These are phyloP conservation scores for Phytophthora palmivora DNA, from an alignment of 352 stramenopile species.

Conservation along the genomic window DNA sequence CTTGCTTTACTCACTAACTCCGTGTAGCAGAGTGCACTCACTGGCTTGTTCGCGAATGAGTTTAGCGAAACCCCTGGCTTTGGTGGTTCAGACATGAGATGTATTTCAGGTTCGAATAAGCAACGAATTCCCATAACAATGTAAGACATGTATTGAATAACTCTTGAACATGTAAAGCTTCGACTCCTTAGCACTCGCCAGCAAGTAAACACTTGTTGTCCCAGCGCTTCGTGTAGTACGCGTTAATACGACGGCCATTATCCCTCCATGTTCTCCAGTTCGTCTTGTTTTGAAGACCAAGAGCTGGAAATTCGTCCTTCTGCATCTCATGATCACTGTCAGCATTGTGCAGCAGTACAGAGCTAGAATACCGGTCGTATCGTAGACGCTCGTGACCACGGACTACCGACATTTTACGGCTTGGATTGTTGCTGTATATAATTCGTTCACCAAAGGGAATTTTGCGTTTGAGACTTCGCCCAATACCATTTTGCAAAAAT, in stretches of 20 bases:
- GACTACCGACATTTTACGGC: constrained; percentile 48
- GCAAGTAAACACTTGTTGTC: constrained; percentile 45
- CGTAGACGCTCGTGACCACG: constrained; percentile 46
- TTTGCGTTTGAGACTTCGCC: constrained; percentile 50
- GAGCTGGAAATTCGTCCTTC: constrained; percentile 39
- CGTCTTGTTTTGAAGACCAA: constrained; percentile 22
- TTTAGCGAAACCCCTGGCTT: too few species aligned
- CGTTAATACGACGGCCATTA: constrained; percentile 45
- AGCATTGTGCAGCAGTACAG: constrained; percentile 50
- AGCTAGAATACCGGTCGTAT: constrained; percentile 48
- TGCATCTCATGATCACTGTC: constrained; percentile 47
- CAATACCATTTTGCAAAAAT: constrained; percentile 48
- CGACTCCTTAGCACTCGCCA: constrained; percentile 30
- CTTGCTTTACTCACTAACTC: too few species aligned
- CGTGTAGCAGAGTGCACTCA: too few species aligned
- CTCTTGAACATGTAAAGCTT: neutral
- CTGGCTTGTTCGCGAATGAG: too few species aligned
- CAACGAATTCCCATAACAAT: neutral
- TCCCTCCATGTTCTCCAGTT: constrained; percentile 27
- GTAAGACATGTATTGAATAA: neutral
- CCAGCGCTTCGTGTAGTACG: constrained; percentile 66
- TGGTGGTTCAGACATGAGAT: too few species aligned
- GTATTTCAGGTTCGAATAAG: neutral
- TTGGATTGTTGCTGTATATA: constrained; percentile 68
- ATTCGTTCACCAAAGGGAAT: constrained; percentile 39